Conservation (phyloP, 257 asterid species). For the Jacaranda mimosifolia region DNA sequence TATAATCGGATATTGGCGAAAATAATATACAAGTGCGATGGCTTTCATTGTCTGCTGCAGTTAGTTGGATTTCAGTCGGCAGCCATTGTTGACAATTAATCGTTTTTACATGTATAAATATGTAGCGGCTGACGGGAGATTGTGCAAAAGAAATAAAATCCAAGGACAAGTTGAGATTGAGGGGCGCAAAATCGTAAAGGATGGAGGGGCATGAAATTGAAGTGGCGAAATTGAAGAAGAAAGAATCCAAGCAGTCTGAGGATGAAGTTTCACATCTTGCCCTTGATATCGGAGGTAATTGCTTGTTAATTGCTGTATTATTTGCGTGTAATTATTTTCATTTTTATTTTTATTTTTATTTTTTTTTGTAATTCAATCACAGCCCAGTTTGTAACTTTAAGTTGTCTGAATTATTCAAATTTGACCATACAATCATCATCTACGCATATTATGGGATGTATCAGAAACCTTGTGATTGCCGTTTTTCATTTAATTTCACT, state of each 20-base stretch:
- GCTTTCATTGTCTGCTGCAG: slow-evolving; percentile 17
- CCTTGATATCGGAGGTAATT: slow-evolving; percentile 89
- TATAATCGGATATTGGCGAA: no score
- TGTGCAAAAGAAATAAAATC: slow-evolving; percentile 9
- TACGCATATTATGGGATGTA: background rate
- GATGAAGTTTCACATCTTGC: slow-evolving; percentile 74
- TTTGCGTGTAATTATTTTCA: background rate
- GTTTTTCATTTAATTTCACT: background rate
- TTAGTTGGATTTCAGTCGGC: slow-evolving; percentile 39
- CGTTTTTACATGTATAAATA: background rate
- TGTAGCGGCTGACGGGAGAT: slow-evolving; percentile 11
- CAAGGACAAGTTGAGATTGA: background rate
- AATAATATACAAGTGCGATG: background rate
- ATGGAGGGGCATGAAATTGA: slow-evolving; percentile 35
- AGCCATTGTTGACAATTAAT: slow-evolving; percentile 45
- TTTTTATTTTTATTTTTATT: background rate
- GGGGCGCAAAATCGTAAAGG: background rate
- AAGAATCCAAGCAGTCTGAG: slow-evolving; percentile 40
- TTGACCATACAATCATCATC: background rate
- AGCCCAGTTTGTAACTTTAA: background rate
- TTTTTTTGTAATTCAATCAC: background rate
- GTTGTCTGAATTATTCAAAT: background rate
- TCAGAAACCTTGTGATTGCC: slow-evolving; percentile 16
- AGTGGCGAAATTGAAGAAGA: slow-evolving; percentile 39
- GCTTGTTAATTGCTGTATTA: slow-evolving; percentile 9